phyloP scores from a whole-genome alignment of 306 rosid species.

The Pterocarpus santalinus region DNA sequence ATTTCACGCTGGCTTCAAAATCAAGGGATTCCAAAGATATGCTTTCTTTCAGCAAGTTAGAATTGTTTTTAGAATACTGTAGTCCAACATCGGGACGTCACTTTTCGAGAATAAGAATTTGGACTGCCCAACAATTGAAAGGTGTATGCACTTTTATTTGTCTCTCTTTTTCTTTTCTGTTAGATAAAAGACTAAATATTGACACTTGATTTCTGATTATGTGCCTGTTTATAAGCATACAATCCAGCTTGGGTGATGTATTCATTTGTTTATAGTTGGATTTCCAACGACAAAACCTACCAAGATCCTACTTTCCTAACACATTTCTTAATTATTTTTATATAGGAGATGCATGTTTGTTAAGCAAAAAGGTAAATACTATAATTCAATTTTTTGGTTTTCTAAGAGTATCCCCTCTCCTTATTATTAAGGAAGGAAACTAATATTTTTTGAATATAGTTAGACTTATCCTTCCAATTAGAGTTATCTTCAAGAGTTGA shows the following conservation, averaged over 20 bases:
- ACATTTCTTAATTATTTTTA: slow-evolving; percentile 16
- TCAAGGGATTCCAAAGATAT: slow-evolving; percentile 21
- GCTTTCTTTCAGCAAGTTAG: slow-evolving; percentile 1
- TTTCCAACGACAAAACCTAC: slow-evolving; percentile 40
- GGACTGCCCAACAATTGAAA: slow-evolving; percentile 44
- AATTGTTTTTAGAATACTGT: slow-evolving; percentile 34
- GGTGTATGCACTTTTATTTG: slow-evolving; percentile 36
- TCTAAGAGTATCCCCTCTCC: no score
- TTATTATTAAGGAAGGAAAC: no score
- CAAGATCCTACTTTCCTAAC: slow-evolving; percentile 13
- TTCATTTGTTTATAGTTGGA: slow-evolving; percentile 28
- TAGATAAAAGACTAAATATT: slow-evolving; percentile 1
- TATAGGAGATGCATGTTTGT: not conserved
- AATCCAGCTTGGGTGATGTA: slow-evolving; percentile 40
- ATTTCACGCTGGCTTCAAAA: slow-evolving; percentile 10
- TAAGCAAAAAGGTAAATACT: not conserved
- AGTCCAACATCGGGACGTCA: slow-evolving; percentile 50
- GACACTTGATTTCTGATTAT: slow-evolving; percentile 50
- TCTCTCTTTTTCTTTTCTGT: slow-evolving; percentile 1
- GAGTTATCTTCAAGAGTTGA: no score
- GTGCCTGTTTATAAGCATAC: slow-evolving; percentile 42
- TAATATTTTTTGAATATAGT: no score
- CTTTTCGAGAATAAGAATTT: slow-evolving; percentile 25
- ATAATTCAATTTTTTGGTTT: not conserved
- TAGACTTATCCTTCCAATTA: no score